Base-by-base conservation (phyloP, 176 grass and related monocot species). In the Triticum monococcum region DNA sequence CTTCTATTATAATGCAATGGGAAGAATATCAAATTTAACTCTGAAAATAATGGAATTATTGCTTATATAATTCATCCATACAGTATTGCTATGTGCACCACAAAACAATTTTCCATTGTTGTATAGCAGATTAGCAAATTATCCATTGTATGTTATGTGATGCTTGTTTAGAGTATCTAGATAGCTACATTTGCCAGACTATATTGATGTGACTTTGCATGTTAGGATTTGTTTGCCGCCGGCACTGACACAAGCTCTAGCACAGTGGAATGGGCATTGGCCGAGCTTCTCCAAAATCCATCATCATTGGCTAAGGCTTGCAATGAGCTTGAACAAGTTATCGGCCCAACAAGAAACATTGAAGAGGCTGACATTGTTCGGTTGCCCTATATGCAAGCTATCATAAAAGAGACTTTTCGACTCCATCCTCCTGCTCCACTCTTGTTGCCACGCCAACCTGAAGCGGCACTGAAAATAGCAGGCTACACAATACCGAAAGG, bases 211-310 rank as follows among this genome's bases (percentile, higher is more conserved):
- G 8, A 62, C 22, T 23, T 62, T 62, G n/a, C 60, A 62, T 62
- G 22, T 70, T 20, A 89, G 88, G 91, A 93, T 61, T 72, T 93
- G 67, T 90, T 88, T 63, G n/a, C 6, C 1, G 91, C 82, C 3
- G 91, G 91, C 22, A 93, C 64, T 3, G 82, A 90, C 63, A 88
- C 86, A 12, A 93, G n/a, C 9, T 88, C 88, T 1, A 87, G 1
- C 45, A 84, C 86, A 1, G 79, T 94, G 20, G 86, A 94, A 82
- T 90, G 86, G 88, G 79, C 68, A 28, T 87, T 94, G 92, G 45
- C 69, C 0, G 92, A 94, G 75, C 48, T 91, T 10, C 82, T 94
- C 25, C 78, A 8, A 24, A 75, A 79, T 32, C 92, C 86, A 24
- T 4, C 5, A 20, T 68, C 68, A 31, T 86, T 94, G 83, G 52